phyloP scores from a whole-genome alignment of 1,284 basidiomycete species.

The Rhodotorula sp. region DNA sequence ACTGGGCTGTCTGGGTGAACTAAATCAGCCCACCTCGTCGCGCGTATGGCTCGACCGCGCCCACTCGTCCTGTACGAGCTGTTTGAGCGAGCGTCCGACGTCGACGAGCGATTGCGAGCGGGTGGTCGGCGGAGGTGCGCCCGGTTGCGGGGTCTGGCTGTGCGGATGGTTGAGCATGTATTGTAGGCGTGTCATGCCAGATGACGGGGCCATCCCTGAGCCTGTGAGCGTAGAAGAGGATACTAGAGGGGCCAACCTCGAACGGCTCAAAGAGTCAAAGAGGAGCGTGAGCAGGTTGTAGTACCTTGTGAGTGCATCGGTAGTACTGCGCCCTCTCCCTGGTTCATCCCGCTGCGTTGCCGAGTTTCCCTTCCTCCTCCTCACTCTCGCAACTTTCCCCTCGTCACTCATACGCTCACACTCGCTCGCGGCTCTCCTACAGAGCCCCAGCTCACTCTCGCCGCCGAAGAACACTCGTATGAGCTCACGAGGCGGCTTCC shows the following conservation, averaged over 20 bases:
- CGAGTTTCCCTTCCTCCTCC: background rate
- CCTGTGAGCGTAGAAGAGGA: no score
- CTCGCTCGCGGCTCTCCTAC: background rate
- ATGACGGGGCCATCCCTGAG: no score
- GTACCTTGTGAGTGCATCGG: no score
- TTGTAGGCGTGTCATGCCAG: no score
- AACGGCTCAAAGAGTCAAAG: no score
- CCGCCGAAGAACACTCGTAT: background rate
- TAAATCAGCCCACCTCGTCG: background rate
- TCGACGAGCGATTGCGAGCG: background rate
- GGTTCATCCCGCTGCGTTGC: no score
- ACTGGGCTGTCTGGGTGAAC: no score
- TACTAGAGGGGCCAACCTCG: no score
- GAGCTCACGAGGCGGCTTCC: constrained; percentile 35
- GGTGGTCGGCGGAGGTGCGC: background rate
- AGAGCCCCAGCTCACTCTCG: background rate
- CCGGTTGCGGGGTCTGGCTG: background rate
- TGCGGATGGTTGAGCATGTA: no score
- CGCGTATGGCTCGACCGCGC: background rate
- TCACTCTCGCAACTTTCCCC: background rate
- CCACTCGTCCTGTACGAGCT: constrained; percentile 8
- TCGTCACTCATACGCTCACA: background rate
- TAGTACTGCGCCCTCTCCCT: no score
- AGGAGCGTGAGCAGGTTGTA: no score
- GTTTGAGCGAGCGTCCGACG: background rate